phyloP scores from a whole-genome alignment of 352 stramenopile species.

The Pythium rhizo-oryzae region DNA sequence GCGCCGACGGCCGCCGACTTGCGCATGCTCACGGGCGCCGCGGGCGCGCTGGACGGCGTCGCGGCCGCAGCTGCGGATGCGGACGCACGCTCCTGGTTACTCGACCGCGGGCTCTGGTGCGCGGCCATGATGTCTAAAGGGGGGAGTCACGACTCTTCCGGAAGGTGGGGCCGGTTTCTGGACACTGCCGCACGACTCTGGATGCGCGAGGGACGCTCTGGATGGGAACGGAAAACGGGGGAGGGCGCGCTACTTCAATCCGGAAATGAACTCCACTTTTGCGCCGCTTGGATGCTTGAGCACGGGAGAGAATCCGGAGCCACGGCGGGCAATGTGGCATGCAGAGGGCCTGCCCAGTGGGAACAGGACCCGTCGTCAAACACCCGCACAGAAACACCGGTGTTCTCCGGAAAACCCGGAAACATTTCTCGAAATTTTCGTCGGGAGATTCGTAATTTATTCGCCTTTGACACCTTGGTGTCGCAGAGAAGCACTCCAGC shows the following conservation, averaged over 20 bases:
- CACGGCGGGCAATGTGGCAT: not conserved
- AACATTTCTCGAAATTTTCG: not conserved
- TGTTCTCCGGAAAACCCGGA: not conserved
- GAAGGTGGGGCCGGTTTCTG: not conserved
- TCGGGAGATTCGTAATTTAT: conserved; percentile 10
- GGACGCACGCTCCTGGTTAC: conserved; percentile 17
- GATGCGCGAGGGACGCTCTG: conserved; percentile 4
- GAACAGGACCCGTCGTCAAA: not conserved
- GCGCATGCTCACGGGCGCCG: conserved; percentile 1
- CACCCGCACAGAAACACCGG: not conserved
- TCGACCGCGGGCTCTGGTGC: conserved; percentile 23
- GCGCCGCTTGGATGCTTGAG: conserved; percentile 16
- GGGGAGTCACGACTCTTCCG: not conserved
- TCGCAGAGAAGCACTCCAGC: not conserved
- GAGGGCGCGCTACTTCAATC: conserved; percentile 20
- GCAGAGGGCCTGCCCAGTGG: not conserved
- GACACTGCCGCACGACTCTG: conserved; percentile 11
- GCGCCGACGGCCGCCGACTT: conserved; percentile 20
- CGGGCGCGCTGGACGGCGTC: not conserved
- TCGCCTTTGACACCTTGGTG: not conserved
- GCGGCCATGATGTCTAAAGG: conserved; percentile 18
- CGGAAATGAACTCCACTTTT: conserved; percentile 16
- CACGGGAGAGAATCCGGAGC: conserved; percentile 16
- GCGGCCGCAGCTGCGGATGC: not conserved
- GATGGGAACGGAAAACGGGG: not conserved